Evolutionary conservation across 495 filamentous ascomycete species (phyloP).

Genomic region (Penicillium maclennaniae): DNA sequence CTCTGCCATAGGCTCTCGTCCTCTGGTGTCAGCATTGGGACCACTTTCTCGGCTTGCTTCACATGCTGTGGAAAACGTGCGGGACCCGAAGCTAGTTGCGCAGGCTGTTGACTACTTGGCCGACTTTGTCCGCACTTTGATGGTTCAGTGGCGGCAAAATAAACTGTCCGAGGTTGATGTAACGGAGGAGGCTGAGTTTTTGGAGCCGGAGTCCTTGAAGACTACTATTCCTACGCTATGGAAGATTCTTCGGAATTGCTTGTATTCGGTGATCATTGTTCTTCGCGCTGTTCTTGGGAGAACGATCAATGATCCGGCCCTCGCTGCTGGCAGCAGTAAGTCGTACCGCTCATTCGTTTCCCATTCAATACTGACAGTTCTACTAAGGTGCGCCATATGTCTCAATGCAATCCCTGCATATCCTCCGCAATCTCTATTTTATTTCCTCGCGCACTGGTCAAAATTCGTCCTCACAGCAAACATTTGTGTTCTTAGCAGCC

Average conservation of each 20-base stretch:
- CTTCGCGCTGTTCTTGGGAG: conserved; percentile 70
- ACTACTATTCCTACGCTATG: conserved; percentile 73
- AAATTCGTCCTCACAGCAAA: conserved; percentile 72
- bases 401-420: conserved; percentile 71
- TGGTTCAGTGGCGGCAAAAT: conserved; percentile 79
- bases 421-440: conserved; percentile 82
- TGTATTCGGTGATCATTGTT: conserved; percentile 76
- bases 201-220: conserved; percentile 66
- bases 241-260: conserved; percentile 72
- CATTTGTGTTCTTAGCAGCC: conserved; percentile 81
- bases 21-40: conserved; percentile 73
- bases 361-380: not conserved
- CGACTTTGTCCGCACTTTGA: conserved; percentile 64
- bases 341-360: not conserved
- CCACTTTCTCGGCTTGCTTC: conserved; percentile 73
- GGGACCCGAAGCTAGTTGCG: conserved; percentile 56
- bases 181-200: conserved; percentile 64
- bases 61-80: conserved; percentile 65
- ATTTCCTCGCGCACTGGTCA: conserved; percentile 75
- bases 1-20: conserved; percentile 55
- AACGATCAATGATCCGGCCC: conserved; percentile 51
- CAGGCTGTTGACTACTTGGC: conserved; percentile 67
- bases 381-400: conserved; percentile 59
- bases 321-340: conserved; percentile 55
- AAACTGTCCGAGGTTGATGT: conserved; percentile 80